phyloP scores from a whole-genome alignment of 2,329 filamentous ascomycete genomes.

The Hypoxylon sp. region DNA sequence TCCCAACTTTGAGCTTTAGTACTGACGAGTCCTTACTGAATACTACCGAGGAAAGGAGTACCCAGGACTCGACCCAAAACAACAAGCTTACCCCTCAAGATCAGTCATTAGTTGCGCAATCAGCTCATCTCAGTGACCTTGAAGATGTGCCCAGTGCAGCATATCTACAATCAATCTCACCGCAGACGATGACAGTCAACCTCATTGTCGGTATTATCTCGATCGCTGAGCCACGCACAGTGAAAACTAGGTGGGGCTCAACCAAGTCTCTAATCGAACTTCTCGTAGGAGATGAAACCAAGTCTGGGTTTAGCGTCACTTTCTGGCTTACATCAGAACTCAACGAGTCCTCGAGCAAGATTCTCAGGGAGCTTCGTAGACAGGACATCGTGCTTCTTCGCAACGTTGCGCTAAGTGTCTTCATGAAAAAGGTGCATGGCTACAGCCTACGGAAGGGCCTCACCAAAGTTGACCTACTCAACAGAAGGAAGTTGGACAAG shows the following conservation, averaged over 20 bases:
- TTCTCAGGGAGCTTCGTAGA: constrained; percentile 66
- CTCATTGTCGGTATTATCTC: constrained; percentile 85
- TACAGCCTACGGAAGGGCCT: constrained; percentile 81
- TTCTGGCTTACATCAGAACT: constrained; percentile 77
- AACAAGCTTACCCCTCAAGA: constrained; percentile 40
- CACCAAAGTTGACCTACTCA: constrained; percentile 78
- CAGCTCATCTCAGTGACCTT: constrained; percentile 72
- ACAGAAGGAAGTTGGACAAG: constrained; percentile 67
- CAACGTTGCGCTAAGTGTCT: constrained; percentile 84
- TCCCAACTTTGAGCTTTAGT: constrained; percentile 56
- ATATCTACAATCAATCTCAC: constrained; percentile 76
- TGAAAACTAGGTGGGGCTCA: constrained; percentile 76
- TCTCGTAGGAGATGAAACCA: constrained; percentile 87
- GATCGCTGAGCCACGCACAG: constrained; percentile 74
- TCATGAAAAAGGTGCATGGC: constrained; percentile 83
- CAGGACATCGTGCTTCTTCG: constrained; percentile 85
- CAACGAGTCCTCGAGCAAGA: constrained; percentile 35
- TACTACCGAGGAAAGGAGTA: constrained; percentile 52
- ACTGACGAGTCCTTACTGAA: constrained; percentile 57
- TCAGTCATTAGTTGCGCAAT: constrained; percentile 48
- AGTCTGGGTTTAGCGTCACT: constrained; percentile 82
- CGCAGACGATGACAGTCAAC: constrained; percentile 86
- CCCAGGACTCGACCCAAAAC: constrained; percentile 53
- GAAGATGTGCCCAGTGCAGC: constrained; percentile 77
- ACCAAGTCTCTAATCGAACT: constrained; percentile 80